A percentile compares a stretch with the other conserved stretches of the same genome.
Evolutionary conservation across 352 stramenopile species (phyloP).

Genomic region (Globisporangium splendens): DNA sequence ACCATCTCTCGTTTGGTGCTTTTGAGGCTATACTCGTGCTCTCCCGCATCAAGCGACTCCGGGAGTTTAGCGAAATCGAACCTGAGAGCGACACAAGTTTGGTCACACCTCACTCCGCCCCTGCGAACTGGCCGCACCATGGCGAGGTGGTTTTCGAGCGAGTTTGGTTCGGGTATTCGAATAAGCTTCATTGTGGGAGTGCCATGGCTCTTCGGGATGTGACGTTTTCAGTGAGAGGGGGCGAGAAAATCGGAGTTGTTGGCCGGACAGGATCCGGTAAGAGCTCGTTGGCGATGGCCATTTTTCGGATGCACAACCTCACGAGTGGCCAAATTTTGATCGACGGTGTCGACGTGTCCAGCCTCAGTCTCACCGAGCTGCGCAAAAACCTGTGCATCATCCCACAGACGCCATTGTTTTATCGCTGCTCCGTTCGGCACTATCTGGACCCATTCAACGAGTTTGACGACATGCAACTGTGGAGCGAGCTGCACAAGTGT

Average conservation of each 20-base stretch:
- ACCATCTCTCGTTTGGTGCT: too few relatives aligned
- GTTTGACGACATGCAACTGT: conserved; percentile 58
- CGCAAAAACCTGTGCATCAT: conserved; percentile 54
- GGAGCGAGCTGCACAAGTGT: conserved; percentile 32
- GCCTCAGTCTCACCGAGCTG: conserved; percentile 26
- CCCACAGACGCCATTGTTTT: conserved; percentile 90
- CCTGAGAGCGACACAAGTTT: too few relatives aligned
- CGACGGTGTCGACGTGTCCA: conserved; percentile 77
- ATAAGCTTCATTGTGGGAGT: background rate
- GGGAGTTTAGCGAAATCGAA: too few relatives aligned
- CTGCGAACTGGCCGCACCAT: conserved; percentile 19
- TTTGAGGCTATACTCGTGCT: too few relatives aligned
- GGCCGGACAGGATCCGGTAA: conserved; percentile 54
- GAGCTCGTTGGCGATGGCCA: conserved; percentile 43
- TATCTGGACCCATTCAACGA: conserved; percentile 91
- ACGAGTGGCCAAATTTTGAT: conserved; percentile 74
- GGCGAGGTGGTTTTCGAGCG: conserved; percentile 36
- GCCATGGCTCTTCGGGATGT: conserved; percentile 32
- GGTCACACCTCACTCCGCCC: too few relatives aligned
- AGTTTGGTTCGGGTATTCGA: conserved; percentile 29
- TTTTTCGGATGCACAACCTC: conserved; percentile 40
- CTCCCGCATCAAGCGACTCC: too few relatives aligned
- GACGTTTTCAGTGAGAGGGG: conserved; percentile 28
- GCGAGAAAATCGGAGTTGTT: conserved; percentile 50
- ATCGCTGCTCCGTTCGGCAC: conserved; percentile 84